Conservation (phyloP, 306 rosid species). For the Spatholobus suberectus region DNA sequence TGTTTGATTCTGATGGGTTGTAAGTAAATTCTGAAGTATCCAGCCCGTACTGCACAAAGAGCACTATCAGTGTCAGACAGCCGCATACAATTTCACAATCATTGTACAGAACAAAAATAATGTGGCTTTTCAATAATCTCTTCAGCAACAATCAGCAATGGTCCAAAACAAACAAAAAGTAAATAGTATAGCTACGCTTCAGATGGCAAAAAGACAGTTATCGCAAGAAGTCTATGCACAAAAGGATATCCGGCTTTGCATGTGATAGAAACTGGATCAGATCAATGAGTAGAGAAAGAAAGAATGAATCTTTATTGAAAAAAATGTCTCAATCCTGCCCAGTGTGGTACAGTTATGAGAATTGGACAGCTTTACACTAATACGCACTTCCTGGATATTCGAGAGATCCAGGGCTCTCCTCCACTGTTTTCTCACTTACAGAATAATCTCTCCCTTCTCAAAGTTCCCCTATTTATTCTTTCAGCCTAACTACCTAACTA, state of each 20-base stretch:
- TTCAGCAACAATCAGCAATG: background rate
- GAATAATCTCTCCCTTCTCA: no score
- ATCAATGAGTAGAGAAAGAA: no score
- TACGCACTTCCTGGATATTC: no score
- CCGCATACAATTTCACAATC: conserved; percentile 8
- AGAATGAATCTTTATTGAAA: no score
- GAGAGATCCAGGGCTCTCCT: no score
- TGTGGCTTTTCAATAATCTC: background rate
- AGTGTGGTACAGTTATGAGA: no score
- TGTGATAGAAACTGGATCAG: no score
- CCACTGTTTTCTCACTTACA: no score
- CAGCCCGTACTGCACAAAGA: conserved; percentile 83
- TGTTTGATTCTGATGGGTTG: conserved; percentile 88
- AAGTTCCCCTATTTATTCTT: no score
- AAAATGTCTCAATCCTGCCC: no score
- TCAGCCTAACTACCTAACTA: no score
- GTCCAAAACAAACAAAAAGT: conserved; percentile 17
- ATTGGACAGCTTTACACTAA: no score
- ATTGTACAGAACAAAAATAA: background rate
- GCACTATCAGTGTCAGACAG: conserved; percentile 4
- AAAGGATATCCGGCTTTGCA: background rate
- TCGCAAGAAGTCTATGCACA: background rate
- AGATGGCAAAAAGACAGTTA: background rate
- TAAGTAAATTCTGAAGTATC: conserved; percentile 94
- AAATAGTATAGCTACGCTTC: background rate